Evolutionary conservation across 2,329 filamentous ascomycete species (phyloP), one percentile per base, ranked within the genome.

Genomic region (Claviceps citrina): DNA sequence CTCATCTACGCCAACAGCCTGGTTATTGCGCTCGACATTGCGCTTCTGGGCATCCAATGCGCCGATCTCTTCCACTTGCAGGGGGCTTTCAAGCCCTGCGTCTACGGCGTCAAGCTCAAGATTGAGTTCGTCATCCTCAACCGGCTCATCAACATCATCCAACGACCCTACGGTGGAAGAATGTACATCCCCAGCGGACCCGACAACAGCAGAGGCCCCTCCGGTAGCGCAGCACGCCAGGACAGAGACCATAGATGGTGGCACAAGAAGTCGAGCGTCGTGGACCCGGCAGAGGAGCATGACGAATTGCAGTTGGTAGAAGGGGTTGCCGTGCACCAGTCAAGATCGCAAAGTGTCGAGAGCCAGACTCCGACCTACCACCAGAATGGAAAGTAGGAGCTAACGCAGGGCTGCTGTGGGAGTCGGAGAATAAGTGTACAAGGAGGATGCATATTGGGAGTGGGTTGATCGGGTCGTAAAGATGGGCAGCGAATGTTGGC

Each of bases 1-100:
- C 55, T 70, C 4, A 55, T 69, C 20, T 58, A 56, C 20, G 61
- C 68, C 40, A 69, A 70, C 43, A 47, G 62, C 1, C 40, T 63
- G n/a, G 63, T 70, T 31, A 59, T 70, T 19, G 40, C 60, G 2
- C 60, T 70, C 46, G 66, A 70, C 46, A 43, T 68, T 7, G 52
- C 60, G n/a, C 55, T 63, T 12, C 46, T 64, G 2, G 55, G 46
- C 3, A 55, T 64, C 25, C 56, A 64, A 41, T 62, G 54, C 45
- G 50, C 57, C 31, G 42, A 59, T 22, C 50, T 58, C 4, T 62
- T 60, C 44, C 48, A 57, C 25, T 39, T 61, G 15, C 60, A 62
- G 42, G 59, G 56, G 0, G 50, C 56, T 5, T 63, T 57, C 49
- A 62, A 62, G 42, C 51, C 51, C 0, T 53, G 59, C 16, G 56